Percentiles rank a stretch among this genome's conserved stretches.
These are phyloP conservation scores for Xerocomus brunneocitrinus DNA, from an alignment of 768 basidiomycete species.

Conservation along the genomic window DNA sequence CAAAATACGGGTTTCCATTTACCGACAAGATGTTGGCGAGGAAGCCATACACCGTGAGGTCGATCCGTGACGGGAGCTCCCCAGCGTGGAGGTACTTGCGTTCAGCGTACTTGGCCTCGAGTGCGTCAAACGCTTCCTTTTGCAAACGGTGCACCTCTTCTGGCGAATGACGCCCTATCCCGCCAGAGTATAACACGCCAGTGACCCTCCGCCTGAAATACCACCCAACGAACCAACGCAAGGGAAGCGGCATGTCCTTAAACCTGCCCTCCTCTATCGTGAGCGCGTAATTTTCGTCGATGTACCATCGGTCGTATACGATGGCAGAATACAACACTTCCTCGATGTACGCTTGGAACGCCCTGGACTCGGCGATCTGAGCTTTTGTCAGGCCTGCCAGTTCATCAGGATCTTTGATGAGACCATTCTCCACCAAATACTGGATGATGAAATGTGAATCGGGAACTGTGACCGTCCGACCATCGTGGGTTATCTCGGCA, in stretches of 20 bases:
- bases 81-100: slow-evolving; percentile 26
- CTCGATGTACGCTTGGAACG: slow-evolving; percentile 32
- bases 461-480: slow-evolving; percentile 16
- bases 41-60: slow-evolving; percentile 28
- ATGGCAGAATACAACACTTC: slow-evolving; percentile 28
- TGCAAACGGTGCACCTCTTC: slow-evolving; percentile 30
- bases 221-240: slow-evolving; percentile 24
- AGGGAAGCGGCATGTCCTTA: slow-evolving; percentile 10
- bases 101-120: slow-evolving; percentile 25
- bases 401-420: slow-evolving; percentile 28
- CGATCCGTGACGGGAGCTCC: slow-evolving; percentile 26
- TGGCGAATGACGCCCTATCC: slow-evolving; percentile 31
- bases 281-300: slow-evolving; percentile 24
- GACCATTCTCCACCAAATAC: slow-evolving; percentile 23
- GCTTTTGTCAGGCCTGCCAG: slow-evolving; percentile 21
- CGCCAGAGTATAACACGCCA: slow-evolving; percentile 15
- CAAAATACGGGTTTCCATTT: slow-evolving; percentile 26
- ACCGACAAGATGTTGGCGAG: slow-evolving; percentile 27
- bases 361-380: slow-evolving; percentile 32
- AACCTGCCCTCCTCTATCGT: slow-evolving; percentile 11
- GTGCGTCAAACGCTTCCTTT: slow-evolving; percentile 28
- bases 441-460: slow-evolving; percentile 34
- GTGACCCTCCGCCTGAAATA: slow-evolving; percentile 18
- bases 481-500: slow-evolving; percentile 25
- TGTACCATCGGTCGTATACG: slow-evolving; percentile 29